Base-by-base conservation (phyloP, 2,329 filamentous ascomycete species). In the Aspergillus flavus region DNA sequence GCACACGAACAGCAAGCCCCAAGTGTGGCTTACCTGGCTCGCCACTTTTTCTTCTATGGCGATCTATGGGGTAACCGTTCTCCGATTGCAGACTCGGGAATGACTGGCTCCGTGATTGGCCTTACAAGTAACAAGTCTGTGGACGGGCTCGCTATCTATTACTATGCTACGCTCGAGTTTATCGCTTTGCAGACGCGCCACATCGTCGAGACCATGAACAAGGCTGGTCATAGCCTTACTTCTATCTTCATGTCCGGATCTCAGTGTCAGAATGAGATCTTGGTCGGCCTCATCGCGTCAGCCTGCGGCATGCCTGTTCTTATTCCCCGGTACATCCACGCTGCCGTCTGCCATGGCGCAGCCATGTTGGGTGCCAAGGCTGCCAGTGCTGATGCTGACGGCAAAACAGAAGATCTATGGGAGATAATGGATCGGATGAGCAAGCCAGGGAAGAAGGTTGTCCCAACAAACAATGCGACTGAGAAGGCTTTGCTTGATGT, bases 171-270 rank as follows among this genome's bases (percentile, higher is more conserved):
- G 4, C 93, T 99, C 87, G 95, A 99, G 81, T 98, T 98, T 80
- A 98, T 99, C 72, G 94, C 95, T 34, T 87, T 98, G 78, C 95
- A 99, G 80, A 99, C 95, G 0, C 89, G 92, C 63, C 95, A 99
- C 79, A 99, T 99, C 72, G 86, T 99, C 67, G 91, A 96, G 73
- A 87, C 91, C 41, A 97, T 99, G 94, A 99, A 98, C 83, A 83
- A 86, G 54, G 84, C 93, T 1, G 95, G 95, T 11, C 95, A 99
- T 81, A 83, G 86, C 69, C 94, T 99, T 77, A 89, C 86, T 57
- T 94, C 91, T 67, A 97, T 99, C 79, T 99, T 98, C 87, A 98
- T 99, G 95, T 97, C 93, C 5, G 95, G 95, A 65, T 96, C 92
- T 12, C 95, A 98, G 78, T 99, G 95, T 83, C 94, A 97, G 80